These are phyloP conservation scores for Theileria luwenshuni DNA, from an alignment of 169 alveolate species.

Conservation along the genomic window DNA sequence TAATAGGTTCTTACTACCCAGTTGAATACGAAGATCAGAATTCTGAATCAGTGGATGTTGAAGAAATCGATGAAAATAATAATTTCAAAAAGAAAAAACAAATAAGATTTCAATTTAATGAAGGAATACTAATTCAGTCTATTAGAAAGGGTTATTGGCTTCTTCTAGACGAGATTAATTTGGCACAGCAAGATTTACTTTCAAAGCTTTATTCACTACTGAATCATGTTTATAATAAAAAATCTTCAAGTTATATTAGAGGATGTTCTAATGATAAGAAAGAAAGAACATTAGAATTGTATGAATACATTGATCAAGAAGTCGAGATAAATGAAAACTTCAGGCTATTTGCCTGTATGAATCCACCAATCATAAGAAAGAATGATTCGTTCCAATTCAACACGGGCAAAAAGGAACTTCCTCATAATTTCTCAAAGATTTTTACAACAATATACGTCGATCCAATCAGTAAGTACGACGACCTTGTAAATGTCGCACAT, in stretches of 20 bases:
- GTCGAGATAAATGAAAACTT: conserved; percentile 91
- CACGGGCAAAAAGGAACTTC: conserved; percentile 96
- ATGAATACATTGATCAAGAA: conserved; percentile 83
- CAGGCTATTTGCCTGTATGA: conserved; percentile 98
- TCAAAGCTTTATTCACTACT: conserved; percentile 83
- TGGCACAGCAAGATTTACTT: conserved; percentile 96
- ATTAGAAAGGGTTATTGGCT: conserved; percentile 98
- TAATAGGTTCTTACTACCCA: conserved; percentile 86
- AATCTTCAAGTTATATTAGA: conserved; percentile 71
- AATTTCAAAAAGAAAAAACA: neutral
- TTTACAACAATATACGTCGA: conserved; percentile 96
- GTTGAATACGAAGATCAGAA: conserved; percentile 46
- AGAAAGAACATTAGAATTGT: conserved; percentile 62
- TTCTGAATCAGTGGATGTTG: neutral
- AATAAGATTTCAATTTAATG: conserved; percentile 89
- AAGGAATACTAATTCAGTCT: conserved; percentile 95
- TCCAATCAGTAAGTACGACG: conserved; percentile 80
- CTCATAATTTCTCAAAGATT: conserved; percentile 88
- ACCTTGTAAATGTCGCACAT: conserved; percentile 63
- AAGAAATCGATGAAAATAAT: conserved; percentile 3
- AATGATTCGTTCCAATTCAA: conserved; percentile 79
- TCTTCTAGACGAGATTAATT: conserved; percentile 98
- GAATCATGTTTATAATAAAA: neutral
- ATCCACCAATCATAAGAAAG: conserved; percentile 89
- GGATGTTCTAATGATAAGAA: conserved; percentile 37